A percentile compares a stretch with the other conserved stretches of the same genome.
phyloP scores from a whole-genome alignment of 371 early-diverging fungal genomes.

The Dinochytrium kinnereticum region DNA sequence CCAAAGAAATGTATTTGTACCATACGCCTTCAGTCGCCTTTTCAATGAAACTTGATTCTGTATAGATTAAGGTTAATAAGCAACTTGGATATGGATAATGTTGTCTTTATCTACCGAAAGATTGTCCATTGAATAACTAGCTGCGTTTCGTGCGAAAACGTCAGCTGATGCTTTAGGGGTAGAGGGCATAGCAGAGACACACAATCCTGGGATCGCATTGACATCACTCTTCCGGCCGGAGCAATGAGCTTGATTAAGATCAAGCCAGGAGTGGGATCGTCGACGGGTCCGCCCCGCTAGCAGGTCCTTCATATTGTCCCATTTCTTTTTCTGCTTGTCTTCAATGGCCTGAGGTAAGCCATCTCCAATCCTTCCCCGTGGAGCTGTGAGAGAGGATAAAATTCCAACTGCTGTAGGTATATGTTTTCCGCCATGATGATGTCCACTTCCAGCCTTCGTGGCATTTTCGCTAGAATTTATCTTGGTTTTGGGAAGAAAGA shows the following conservation, averaged over 20 bases:
- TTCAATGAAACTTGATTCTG: conserved; percentile 7
- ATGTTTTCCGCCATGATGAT: neutral
- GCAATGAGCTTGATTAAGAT: conserved; percentile 3
- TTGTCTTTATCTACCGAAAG: conserved; percentile 3
- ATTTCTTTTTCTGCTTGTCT: neutral
- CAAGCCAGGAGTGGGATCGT: conserved; percentile 13
- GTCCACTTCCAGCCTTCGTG: neutral
- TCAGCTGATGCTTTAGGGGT: neutral
- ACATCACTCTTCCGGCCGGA: neutral
- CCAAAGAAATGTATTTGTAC: neutral
- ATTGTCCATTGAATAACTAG: neutral
- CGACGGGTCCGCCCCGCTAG: conserved; percentile 4
- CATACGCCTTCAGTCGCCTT: conserved; percentile 14
- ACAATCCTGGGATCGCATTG: conserved; percentile 16
- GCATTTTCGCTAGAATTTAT: neutral
- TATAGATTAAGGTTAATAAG: neutral
- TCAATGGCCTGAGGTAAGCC: conserved; percentile 12
- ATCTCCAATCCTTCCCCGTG: neutral
- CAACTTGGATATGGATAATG: too few species aligned
- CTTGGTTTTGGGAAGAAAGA: neutral
- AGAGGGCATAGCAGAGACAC: conserved; percentile 12
- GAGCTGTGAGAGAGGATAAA: conserved; percentile 5
- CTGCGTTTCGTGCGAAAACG: neutral
- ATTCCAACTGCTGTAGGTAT: conserved; percentile 14
- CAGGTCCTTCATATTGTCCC: conserved; percentile 6